A percentile compares a stretch with the other conserved stretches of the same genome.
These are phyloP conservation scores for Hibiscus tridactylites DNA, from an alignment of 345 rosid species.

Conservation along the genomic window DNA sequence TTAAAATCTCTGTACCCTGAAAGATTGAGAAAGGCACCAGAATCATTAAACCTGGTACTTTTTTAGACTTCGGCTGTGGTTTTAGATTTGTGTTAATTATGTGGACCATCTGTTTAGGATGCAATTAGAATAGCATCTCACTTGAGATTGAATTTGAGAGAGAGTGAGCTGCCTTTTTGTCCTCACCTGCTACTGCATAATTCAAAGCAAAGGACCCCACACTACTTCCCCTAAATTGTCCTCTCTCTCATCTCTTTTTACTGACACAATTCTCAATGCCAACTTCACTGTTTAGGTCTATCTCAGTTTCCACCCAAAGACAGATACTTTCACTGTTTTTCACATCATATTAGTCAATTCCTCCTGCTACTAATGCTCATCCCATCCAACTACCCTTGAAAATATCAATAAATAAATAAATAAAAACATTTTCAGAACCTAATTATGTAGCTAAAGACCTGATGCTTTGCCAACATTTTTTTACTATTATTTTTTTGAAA, in stretches of 20 bases:
- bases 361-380: not conserved
- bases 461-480: no score
- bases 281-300: not conserved
- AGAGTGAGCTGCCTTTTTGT: not conserved
- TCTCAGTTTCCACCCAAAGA: not conserved
- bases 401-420: no score
- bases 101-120: not conserved
- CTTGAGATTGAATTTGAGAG: not conserved
- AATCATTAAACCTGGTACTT: not conserved
- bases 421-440: no score
- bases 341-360: not conserved
- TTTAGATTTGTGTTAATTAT: not conserved
- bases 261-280: slow-evolving; percentile 3
- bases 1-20: no score
- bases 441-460: no score
- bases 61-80: not conserved
- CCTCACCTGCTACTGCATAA: not conserved
- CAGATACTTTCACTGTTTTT: not conserved
- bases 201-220: not conserved
- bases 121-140: not conserved
- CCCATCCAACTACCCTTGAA: not conserved
- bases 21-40: not conserved
- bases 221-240: not conserved
- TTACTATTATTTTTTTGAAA: no score
- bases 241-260: not conserved